Percentiles rank a stretch among this genome's conserved stretches.
Evolutionary conservation across 2,329 filamentous ascomycete species (phyloP).

Genomic region (Lecanoromycetidae sp.): DNA sequence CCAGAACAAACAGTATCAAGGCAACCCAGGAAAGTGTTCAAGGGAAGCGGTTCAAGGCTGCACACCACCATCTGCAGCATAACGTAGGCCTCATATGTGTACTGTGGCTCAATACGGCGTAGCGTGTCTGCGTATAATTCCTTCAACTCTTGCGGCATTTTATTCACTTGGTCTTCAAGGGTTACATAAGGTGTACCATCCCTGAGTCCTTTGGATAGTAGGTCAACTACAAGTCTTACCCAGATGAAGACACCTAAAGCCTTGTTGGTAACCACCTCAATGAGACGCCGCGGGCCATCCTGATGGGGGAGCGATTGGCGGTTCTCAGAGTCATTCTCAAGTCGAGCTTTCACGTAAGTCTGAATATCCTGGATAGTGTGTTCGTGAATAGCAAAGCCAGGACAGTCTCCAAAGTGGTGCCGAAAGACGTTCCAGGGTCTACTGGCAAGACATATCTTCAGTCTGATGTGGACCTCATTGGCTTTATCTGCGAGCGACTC

Average conservation of each 20-base stretch:
- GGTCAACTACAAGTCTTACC: constrained; percentile 18
- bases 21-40: constrained; percentile 11
- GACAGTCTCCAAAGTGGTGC: constrained; percentile 12
- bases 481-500: constrained; percentile 4
- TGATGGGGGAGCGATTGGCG: background rate
- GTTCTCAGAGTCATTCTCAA: background rate
- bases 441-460: constrained; percentile 18
- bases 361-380: constrained; percentile 15
- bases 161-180: constrained; percentile 8
- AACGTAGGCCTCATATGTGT: constrained; percentile 17
- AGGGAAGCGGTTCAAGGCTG: constrained; percentile 9
- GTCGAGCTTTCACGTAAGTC: constrained; percentile 12
- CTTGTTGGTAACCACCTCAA: constrained; percentile 10
- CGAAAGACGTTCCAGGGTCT: constrained; percentile 16
- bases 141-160: constrained; percentile 17
- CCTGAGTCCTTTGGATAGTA: constrained; percentile 11
- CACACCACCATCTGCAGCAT: constrained; percentile 19
- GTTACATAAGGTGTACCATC: constrained; percentile 13
- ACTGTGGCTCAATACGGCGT: constrained; percentile 12
- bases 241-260: constrained; percentile 19
- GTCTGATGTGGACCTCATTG: background rate
- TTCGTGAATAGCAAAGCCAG: constrained; percentile 17
- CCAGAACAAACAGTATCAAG: background rate
- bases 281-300: background rate
- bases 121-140: constrained; percentile 18